Percentiles rank a stretch among this genome's conserved stretches.
Conservation (phyloP, 1,284 basidiomycete species). For the Erythrobasidium hasegawianum region DNA sequence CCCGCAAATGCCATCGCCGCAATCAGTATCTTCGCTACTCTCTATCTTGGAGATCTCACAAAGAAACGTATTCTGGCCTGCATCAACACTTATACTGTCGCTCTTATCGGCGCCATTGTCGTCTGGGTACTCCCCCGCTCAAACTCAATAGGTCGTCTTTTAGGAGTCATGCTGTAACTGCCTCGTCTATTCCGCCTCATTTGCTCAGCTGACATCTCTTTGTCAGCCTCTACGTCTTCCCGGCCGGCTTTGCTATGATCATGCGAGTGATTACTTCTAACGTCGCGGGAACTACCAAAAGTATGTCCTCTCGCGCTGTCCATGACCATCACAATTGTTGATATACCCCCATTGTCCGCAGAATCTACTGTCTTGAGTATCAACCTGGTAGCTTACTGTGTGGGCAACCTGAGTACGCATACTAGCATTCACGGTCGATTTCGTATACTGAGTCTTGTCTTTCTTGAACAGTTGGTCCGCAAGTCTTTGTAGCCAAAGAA, state of each 20-base stretch:
- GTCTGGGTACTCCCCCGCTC: not conserved
- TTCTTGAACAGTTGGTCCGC: not conserved
- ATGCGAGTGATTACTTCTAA: slow-evolving; percentile 12
- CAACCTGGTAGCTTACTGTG: not conserved
- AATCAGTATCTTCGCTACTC: not conserved
- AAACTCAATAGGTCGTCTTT: not conserved
- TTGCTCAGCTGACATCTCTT: not conserved
- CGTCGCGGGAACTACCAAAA: slow-evolving; percentile 7
- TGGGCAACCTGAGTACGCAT: not conserved
- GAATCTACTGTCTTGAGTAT: not conserved
- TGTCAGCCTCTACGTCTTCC: slow-evolving; percentile 6
- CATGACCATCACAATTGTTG: no score
- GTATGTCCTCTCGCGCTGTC: no score
- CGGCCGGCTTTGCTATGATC: slow-evolving; percentile 4
- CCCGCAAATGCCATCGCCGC: not conserved
- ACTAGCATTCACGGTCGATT: no score
- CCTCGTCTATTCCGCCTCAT: not conserved
- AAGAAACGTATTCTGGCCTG: not conserved
- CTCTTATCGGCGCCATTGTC: not conserved
- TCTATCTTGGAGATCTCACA: not conserved
- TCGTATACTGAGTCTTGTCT: not conserved
- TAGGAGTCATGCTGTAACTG: not conserved
- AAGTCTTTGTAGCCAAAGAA: slow-evolving; percentile 1
- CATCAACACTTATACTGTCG: not conserved
- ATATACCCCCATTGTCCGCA: no score